Conservation (phyloP, 805 yeast species). For the Cyberlindnera veronae region DNA sequence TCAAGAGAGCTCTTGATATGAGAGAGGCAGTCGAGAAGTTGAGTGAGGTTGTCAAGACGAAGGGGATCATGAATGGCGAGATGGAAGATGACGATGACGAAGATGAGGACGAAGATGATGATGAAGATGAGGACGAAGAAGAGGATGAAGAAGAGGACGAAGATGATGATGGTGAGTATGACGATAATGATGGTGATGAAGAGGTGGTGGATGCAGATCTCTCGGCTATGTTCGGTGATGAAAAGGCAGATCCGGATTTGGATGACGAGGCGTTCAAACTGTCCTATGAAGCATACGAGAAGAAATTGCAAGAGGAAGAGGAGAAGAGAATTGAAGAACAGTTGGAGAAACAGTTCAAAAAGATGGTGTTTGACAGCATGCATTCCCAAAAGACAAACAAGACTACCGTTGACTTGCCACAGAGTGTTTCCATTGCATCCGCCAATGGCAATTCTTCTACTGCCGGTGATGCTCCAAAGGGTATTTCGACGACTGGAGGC, state of each 20-base stretch:
- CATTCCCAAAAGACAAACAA: conserved; percentile 26
- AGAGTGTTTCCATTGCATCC: too few species aligned
- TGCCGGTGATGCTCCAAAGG: conserved; percentile 20
- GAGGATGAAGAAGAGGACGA: conserved; percentile 26
- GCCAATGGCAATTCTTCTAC: too few species aligned
- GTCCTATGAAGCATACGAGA: conserved; percentile 36
- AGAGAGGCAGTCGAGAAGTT: conserved; percentile 43
- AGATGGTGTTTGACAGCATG: conserved; percentile 49
- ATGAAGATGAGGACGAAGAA: conserved; percentile 13
- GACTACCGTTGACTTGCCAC: conserved; percentile 16
- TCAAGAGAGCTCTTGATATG: conserved; percentile 35
- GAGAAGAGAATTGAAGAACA: conserved; percentile 46
- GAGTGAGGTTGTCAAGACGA: conserved; percentile 27
- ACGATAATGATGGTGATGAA: conserved; percentile 23
- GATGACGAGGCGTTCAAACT: conserved; percentile 31
- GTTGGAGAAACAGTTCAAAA: conserved; percentile 54
- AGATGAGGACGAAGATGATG: conserved; percentile 22
- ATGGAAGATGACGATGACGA: conserved; percentile 23
- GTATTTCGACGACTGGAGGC: conserved; percentile 8
- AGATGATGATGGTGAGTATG: conserved; percentile 32
- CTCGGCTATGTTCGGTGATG: conserved; percentile 9
- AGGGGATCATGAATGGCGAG: conserved; percentile 15
- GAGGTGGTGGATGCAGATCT: conserved; percentile 14
- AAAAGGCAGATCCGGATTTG: conserved; percentile 15
- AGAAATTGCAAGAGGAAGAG: conserved; percentile 36